phyloP scores from a whole-genome alignment of 2,329 filamentous ascomycete species.

The Fusarium stilboides region DNA sequence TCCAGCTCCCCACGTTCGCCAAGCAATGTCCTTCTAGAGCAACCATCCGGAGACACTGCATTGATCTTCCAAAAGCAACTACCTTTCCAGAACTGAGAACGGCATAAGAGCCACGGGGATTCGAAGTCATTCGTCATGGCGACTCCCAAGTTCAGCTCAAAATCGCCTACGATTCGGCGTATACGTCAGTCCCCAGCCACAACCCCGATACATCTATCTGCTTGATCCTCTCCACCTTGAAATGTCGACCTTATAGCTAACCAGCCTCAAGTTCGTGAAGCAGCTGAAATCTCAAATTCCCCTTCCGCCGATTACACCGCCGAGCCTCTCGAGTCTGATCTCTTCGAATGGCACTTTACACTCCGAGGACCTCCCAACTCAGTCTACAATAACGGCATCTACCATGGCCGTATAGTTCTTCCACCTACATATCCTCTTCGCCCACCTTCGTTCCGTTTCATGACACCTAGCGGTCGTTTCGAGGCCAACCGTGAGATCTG shows the following conservation, averaged over 20 bases:
- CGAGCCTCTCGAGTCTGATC: constrained; percentile 86
- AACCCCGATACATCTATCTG: neutral
- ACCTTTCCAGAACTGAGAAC: neutral
- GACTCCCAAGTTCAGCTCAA: constrained; percentile 73
- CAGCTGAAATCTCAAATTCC: constrained; percentile 83
- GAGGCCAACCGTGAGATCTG: constrained; percentile 98
- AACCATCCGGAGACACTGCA: neutral
- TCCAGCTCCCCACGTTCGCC: constrained; percentile 24
- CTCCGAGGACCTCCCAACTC: constrained; percentile 89
- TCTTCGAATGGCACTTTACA: constrained; percentile 99
- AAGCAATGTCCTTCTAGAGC: constrained; percentile 23
- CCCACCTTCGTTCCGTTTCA: constrained; percentile 95
- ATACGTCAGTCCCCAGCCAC: constrained; percentile 72
- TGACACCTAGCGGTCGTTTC: constrained; percentile 92
- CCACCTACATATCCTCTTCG: constrained; percentile 92
- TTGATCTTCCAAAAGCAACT: neutral
- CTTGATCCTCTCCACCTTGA: neutral
- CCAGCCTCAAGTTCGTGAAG: constrained; percentile 79
- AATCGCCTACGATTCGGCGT: constrained; percentile 87
- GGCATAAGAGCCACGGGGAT: neutral
- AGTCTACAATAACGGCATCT: constrained; percentile 85
- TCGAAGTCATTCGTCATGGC: constrained; percentile 53
- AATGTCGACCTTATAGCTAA: neutral
- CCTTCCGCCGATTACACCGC: constrained; percentile 91
- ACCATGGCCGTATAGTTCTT: constrained; percentile 95